These are phyloP conservation scores for Hawksworthiomyces lignivorus DNA, from an alignment of 2,329 filamentous ascomycete genomes.

Conservation along the genomic window DNA sequence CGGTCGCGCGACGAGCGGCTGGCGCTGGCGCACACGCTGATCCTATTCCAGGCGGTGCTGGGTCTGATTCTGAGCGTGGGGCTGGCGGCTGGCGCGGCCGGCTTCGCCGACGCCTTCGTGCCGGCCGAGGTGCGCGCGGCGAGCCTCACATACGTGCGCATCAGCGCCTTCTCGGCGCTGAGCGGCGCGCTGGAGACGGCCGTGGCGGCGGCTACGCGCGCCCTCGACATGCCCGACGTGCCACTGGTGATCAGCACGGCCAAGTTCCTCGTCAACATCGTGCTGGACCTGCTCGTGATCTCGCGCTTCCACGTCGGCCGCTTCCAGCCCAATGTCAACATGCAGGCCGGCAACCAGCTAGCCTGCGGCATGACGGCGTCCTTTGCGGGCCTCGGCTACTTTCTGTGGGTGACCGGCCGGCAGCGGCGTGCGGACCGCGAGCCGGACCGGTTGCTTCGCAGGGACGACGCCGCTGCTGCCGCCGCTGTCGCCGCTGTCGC, in stretches of 20 bases:
- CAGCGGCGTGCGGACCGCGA: conserved; percentile 8
- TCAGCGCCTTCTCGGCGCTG: conserved; percentile 55
- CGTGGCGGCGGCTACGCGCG: conserved; percentile 52
- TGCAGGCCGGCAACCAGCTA: conserved; percentile 56
- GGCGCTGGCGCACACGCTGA: conserved; percentile 53
- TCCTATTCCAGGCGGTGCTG: conserved; percentile 51
- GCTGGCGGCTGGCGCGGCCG: conserved; percentile 45
- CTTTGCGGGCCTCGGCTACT: conserved; percentile 50
- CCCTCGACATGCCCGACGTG: conserved; percentile 62
- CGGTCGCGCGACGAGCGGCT: conserved; percentile 44
- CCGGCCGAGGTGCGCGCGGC: conserved; percentile 47
- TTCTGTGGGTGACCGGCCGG: conserved; percentile 37
- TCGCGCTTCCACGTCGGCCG: conserved; percentile 55
- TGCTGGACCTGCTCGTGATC: conserved; percentile 58
- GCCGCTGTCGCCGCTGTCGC: no score
- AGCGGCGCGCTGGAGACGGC: conserved; percentile 56
- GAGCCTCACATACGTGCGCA: conserved; percentile 57
- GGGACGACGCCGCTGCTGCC: no score
- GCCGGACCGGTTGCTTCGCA: no score
- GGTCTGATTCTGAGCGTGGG: conserved; percentile 53
- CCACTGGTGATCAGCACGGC: conserved; percentile 56
- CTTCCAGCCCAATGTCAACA: conserved; percentile 50
- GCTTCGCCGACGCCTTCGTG: conserved; percentile 55
- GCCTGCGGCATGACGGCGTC: conserved; percentile 52
- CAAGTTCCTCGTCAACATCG: conserved; percentile 60